Evolutionary conservation across 768 basidiomycete genomes (phyloP).

Genomic region (Serendipita sp.): DNA sequence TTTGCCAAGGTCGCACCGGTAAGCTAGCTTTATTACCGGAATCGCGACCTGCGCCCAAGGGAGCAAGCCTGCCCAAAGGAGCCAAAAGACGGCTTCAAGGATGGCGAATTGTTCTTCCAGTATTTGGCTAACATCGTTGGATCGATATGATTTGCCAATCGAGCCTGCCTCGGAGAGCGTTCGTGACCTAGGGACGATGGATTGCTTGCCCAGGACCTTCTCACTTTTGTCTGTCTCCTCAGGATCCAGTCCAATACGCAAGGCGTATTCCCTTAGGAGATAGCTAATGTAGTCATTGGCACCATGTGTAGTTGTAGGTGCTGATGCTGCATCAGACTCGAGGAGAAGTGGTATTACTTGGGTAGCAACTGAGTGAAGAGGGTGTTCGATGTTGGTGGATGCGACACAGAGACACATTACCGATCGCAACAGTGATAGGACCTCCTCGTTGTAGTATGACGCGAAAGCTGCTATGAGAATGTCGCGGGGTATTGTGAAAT

Average conservation of each 20-base stretch:
- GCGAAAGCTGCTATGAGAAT: conserved; percentile 5
- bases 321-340: not conserved
- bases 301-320: not conserved
- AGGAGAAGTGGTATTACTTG: conserved; percentile 43
- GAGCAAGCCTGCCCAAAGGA: conserved; percentile 60
- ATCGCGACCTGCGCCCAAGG: conserved; percentile 49
- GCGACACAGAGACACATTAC: conserved; percentile 65
- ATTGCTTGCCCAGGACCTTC: conserved; percentile 22
- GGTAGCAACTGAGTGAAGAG: conserved; percentile 35
- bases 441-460: conserved; percentile 62
- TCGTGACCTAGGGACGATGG: not conserved
- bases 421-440: conserved; percentile 49
- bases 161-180: conserved; percentile 13
- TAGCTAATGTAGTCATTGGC: conserved; percentile 36
- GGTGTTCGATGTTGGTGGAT: conserved; percentile 39
- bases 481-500: not conserved
- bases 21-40: conserved; percentile 47
- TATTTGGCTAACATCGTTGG: not conserved
- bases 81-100: conserved; percentile 78
- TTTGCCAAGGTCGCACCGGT: conserved; percentile 33
- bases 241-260: conserved; percentile 13
- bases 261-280: conserved; percentile 44
- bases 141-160: conserved; percentile 10
- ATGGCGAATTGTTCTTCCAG: conserved; percentile 54
- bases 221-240: conserved; percentile 24